Evolutionary conservation across 805 yeast species (phyloP), one percentile per base, ranked within the genome.

Genomic region (Candida succiphila): DNA sequence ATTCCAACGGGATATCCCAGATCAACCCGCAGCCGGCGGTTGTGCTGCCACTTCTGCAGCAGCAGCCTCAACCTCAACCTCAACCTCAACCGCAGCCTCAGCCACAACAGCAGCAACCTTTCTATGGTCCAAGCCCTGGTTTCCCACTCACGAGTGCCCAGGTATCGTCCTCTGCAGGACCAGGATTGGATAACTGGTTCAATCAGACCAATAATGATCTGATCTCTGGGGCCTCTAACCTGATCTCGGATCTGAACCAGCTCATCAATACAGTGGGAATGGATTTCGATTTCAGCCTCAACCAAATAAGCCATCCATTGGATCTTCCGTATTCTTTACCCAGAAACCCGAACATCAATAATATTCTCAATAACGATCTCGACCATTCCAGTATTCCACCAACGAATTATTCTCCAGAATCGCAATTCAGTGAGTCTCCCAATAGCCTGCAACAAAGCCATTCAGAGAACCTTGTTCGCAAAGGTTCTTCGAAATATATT

Each of bases 191-290:
- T n/a, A n/a, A n/a, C n/a, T n/a, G n/a, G n/a, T n/a, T n/a, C n/a
- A n/a, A n/a, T n/a, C n/a, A n/a, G n/a, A n/a, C n/a, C n/a, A n/a
- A n/a, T n/a, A n/a, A 49, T 27, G 54, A 44, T 26, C 38, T 59
- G 4, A 44, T 59, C 35, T 44, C 51, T 29, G 62, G 60, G 26
- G 62, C 62, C 4, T 48, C 59, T 15, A 45, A 50, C 33, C 40
- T 59, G 34, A 59, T 59, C 31, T 46, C 55, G 10, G 62, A 59
- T 34, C 42, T 59, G 34, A 58, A 58, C 35, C 59, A 52, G 14
- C 36, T 59, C 32, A 55, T 59, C 27, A 48, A 51, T 23, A 48
- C 46, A 12, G 49, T 54, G 37, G 45, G 45, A 12, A 25, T 37
- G 9, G 57, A 54, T 19, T 41, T 45, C 22, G 45, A 43, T 19